Evolutionary conservation across 768 basidiomycete species (phyloP).

Genomic region (Boletus rubescentipes): DNA sequence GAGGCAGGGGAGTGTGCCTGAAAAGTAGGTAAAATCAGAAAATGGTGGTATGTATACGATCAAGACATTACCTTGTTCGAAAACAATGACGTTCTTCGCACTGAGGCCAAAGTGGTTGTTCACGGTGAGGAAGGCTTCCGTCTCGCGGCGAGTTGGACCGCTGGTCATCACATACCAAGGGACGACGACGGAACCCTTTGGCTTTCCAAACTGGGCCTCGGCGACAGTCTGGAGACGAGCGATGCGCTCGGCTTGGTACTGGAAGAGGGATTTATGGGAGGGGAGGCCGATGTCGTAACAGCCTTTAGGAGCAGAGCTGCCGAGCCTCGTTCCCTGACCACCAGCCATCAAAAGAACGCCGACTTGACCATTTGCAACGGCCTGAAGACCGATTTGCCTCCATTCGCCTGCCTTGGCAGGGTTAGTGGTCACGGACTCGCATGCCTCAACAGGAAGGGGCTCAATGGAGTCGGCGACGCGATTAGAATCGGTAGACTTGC

Average conservation of each 20-base stretch:
- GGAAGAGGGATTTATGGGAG: constrained; percentile 91
- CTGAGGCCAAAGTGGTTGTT: constrained; percentile 82
- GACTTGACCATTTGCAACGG: constrained; percentile 79
- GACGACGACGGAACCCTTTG: constrained; percentile 63
- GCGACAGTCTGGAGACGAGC: constrained; percentile 78
- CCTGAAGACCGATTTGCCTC: constrained; percentile 75
- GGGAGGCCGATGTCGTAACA: constrained; percentile 97
- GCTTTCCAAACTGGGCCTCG: constrained; percentile 50
- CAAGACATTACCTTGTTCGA: constrained; percentile 81
- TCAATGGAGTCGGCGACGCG: constrained; percentile 56
- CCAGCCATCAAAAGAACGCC: constrained; percentile 98
- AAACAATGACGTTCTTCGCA: constrained; percentile 80
- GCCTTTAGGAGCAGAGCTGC: constrained; percentile 91
- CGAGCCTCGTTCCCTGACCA: constrained; percentile 94
- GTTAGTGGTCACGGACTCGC: constrained; percentile 57
- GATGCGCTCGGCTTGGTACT: constrained; percentile 97
- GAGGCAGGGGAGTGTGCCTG: constrained; percentile 94
- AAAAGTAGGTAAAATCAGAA: neutral
- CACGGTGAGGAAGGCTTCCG: constrained; percentile 79
- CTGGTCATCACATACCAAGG: constrained; percentile 99
- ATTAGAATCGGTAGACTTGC: constrained; percentile 41
- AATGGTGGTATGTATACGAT: neutral
- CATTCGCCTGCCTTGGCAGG: constrained; percentile 65
- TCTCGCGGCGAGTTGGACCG: constrained; percentile 87
- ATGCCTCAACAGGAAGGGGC: constrained; percentile 77